These are phyloP conservation scores for Pezicula rhizophila DNA, from an alignment of 2,329 filamentous ascomycete genomes.

Conservation along the genomic window DNA sequence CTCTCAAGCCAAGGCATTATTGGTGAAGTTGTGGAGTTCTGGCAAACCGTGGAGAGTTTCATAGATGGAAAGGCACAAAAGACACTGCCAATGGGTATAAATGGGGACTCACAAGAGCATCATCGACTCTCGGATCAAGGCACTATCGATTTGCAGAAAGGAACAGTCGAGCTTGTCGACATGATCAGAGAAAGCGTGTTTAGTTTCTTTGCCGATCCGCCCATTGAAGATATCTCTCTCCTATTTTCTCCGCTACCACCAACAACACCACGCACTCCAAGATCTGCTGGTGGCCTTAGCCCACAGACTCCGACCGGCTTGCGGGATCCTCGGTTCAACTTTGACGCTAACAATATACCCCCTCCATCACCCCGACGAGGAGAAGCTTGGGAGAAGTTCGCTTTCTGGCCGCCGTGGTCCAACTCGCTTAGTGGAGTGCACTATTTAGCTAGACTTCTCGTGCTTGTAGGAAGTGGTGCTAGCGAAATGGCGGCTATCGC, in stretches of 20 bases:
- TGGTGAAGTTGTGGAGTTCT: slow-evolving; percentile 87
- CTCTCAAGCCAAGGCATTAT: slow-evolving; percentile 76
- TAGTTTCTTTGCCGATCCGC: slow-evolving; percentile 79
- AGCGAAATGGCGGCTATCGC: slow-evolving; percentile 76
- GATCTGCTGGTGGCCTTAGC: slow-evolving; percentile 33
- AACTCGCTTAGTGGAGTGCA: slow-evolving; percentile 90
- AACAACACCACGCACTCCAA: slow-evolving; percentile 63
- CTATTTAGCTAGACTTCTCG: slow-evolving; percentile 77
- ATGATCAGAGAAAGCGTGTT: slow-evolving; percentile 74
- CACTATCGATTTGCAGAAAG: slow-evolving; percentile 66
- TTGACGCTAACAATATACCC: slow-evolving; percentile 72
- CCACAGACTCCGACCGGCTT: slow-evolving; percentile 46
- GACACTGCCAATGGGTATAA: slow-evolving; percentile 71
- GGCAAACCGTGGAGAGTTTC: slow-evolving; percentile 87
- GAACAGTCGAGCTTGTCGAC: slow-evolving; percentile 74
- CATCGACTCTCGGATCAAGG: slow-evolving; percentile 72
- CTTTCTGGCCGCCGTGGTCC: slow-evolving; percentile 91
- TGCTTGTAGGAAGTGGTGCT: slow-evolving; percentile 78
- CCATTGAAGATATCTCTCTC: slow-evolving; percentile 83
- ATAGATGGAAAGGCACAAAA: slow-evolving; percentile 80
- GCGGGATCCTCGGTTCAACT: slow-evolving; percentile 69
- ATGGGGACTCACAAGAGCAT: slow-evolving; percentile 74
- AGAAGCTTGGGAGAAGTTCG: slow-evolving; percentile 86
- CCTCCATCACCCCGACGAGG: slow-evolving; percentile 71
- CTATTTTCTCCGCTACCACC: slow-evolving; percentile 75